A percentile compares a stretch with the other conserved stretches of the same genome.
phyloP scores from a whole-genome alignment of 2,329 filamentous ascomycete genomes.

The Stagonosporopsis chrysanthemi region DNA sequence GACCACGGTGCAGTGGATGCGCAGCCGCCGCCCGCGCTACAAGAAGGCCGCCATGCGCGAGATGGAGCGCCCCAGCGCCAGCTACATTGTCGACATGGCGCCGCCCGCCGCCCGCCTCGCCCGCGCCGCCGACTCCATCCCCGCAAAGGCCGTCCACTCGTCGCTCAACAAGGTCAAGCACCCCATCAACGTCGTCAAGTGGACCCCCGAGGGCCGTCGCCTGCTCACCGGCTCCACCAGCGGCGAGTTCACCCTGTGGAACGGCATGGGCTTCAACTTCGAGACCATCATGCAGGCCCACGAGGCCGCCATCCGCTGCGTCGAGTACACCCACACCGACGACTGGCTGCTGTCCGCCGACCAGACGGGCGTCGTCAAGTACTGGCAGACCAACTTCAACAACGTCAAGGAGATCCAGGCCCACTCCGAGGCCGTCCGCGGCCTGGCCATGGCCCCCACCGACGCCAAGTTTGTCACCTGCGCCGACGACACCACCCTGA shows the following conservation, averaged over 20 bases:
- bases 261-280: conserved; percentile 98
- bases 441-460: conserved; percentile 90
- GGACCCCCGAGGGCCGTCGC: conserved; percentile 94
- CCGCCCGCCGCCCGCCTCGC: conserved; percentile 79
- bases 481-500: conserved; percentile 89
- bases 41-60: conserved; percentile 76
- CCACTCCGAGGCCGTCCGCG: conserved; percentile 87
- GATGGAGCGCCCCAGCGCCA: conserved; percentile 82
- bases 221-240: conserved; percentile 93
- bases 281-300: conserved; percentile 99
- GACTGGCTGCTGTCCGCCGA: conserved; percentile 97
- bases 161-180: conserved; percentile 98
- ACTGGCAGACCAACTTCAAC: conserved; percentile 99
- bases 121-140: conserved; percentile 83
- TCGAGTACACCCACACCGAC: conserved; percentile 91
- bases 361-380: conserved; percentile 94
- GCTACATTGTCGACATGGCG: conserved; percentile 91
- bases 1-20: conserved; percentile 90
- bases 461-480: conserved; percentile 97
- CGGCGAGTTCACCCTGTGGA: conserved; percentile 98
- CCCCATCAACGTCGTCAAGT: conserved; percentile 94
- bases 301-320: conserved; percentile 82
- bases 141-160: conserved; percentile 95
- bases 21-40: conserved; percentile 78
- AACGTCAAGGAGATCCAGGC: conserved; percentile 95